Base-by-base conservation (phyloP, 192 early-diverging fungal species). In the Backusella australiensis region DNA sequence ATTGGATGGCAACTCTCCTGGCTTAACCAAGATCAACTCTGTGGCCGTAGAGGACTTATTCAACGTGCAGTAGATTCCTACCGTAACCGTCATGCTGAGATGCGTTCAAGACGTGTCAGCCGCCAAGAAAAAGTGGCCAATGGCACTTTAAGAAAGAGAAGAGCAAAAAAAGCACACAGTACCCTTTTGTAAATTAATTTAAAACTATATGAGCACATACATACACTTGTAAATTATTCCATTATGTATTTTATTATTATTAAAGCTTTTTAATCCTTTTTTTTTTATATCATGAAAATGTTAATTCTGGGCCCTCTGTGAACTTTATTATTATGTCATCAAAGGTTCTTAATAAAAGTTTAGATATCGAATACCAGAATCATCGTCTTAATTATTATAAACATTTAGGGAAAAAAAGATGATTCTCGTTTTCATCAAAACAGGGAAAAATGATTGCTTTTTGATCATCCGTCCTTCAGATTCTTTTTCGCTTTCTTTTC, bases 61-160 rank as follows among this genome's bases (percentile, higher is more conserved):
- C 93, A 95, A 76, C 86, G 92, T 0, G 92, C 92, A 0, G 93
- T 95, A 0, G 93, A 95, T 75, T 91, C 86, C 63, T 94, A 89
- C 53, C 84, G 90, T 5, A 88, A 91, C 36, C 82, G 87, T 44
- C 88, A 90, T 39, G 84, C 88, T 11, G 89, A 88, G 11, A 81
- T 87, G 69, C 84, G 89, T 38, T 90, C 89, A 38, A 80, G 93
- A 7, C 82, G 93, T 14, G 89, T 94, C 2, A 83, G 88, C 2
- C 78, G 92, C 29, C 84, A 91, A 77, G 91, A 92, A 80, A 93
- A 94, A 82, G 76, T 87, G 21, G 69, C 78, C n/a, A 89, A 88
- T 69, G 86, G 88, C 11, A 89, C 81, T 17, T 79, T 86, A 26
- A 76, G 87, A 34, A 81, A 80, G 29, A 77, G 89, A 71, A 56